These are phyloP conservation scores for Backusella circina DNA, from an alignment of 192 early-diverging fungal genomes.

Conservation along the genomic window DNA sequence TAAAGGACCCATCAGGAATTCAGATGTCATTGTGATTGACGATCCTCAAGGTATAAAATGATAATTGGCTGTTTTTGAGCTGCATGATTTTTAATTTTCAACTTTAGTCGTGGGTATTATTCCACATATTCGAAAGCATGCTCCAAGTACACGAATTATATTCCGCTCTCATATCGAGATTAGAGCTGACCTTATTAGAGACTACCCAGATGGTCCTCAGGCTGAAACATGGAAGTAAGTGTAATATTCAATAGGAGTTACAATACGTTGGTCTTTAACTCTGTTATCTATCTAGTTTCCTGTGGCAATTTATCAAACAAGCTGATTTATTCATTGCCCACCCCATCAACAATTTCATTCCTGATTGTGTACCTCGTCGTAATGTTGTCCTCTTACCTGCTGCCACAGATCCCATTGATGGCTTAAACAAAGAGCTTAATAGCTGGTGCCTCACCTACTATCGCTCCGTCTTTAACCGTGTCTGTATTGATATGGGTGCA, in stretches of 20 bases:
- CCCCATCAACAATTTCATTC: constrained; percentile 72
- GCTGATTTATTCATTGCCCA: constrained; percentile 79
- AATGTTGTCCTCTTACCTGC: constrained; percentile 71
- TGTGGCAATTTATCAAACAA: constrained; percentile 70
- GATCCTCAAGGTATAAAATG: constrained; percentile 64
- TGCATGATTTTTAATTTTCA: not conserved
- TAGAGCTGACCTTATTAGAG: constrained; percentile 64
- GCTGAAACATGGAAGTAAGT: constrained; percentile 64
- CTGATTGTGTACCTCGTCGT: constrained; percentile 60
- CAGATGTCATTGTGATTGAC: constrained; percentile 85
- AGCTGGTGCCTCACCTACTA: constrained; percentile 58
- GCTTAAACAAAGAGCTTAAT: constrained; percentile 72
- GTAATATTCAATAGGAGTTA: not conserved
- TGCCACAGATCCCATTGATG: constrained; percentile 76
- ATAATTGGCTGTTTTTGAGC: not conserved
- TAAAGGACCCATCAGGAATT: constrained; percentile 60
- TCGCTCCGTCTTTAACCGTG: constrained; percentile 75
- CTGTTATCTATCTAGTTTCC: constrained; percentile 36
- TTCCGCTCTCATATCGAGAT: constrained; percentile 87
- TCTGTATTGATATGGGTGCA: constrained; percentile 65
- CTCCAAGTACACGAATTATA: constrained; percentile 66
- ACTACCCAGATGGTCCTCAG: constrained; percentile 57
- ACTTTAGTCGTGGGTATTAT: constrained; percentile 70
- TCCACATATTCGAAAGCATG: constrained; percentile 68
- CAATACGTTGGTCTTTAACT: not conserved